Conservation (phyloP, 805 yeast species). For the Torulaspora gathmanii region DNA sequence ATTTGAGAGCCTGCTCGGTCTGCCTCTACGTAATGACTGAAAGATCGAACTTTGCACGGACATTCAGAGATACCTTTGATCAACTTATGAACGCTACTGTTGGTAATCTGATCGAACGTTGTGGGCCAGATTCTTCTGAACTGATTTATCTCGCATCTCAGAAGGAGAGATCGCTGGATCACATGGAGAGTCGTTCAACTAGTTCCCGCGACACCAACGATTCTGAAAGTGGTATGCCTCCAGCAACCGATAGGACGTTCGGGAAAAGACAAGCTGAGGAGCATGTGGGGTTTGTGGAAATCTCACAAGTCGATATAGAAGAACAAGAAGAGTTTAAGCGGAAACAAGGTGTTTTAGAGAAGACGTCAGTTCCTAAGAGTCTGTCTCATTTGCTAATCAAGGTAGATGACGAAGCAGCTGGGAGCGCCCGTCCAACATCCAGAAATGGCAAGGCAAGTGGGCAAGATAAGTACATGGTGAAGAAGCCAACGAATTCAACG, state of each 20-base stretch:
- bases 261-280: slow-evolving; percentile 32
- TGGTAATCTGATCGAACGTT: slow-evolving; percentile 55
- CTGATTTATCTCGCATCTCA: slow-evolving; percentile 37
- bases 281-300: slow-evolving; percentile 38
- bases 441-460: neutral
- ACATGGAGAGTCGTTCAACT: slow-evolving; percentile 2
- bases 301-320: slow-evolving; percentile 35
- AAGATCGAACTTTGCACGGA: slow-evolving; percentile 55
- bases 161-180: neutral
- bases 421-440: slow-evolving; percentile 5
- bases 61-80: slow-evolving; percentile 64
- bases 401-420: slow-evolving; percentile 23
- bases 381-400: slow-evolving; percentile 46
- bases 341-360: slow-evolving; percentile 48
- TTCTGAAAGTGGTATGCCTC: slow-evolving; percentile 50
- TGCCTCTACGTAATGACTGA: slow-evolving; percentile 64
- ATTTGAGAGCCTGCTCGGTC: slow-evolving; percentile 59
- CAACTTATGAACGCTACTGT: slow-evolving; percentile 61
- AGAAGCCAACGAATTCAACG: slow-evolving; percentile 29
- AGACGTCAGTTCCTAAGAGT: slow-evolving; percentile 51
- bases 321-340: slow-evolving; percentile 48
- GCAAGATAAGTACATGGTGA: slow-evolving; percentile 27
- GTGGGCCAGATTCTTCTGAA: slow-evolving; percentile 60
- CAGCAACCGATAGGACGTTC: slow-evolving; percentile 48
- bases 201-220: neutral